A percentile compares a stretch with the other conserved stretches of the same genome.
Evolutionary conservation across 116 monocot genomes (phyloP).

Genomic region (Thalassia testudinum): DNA sequence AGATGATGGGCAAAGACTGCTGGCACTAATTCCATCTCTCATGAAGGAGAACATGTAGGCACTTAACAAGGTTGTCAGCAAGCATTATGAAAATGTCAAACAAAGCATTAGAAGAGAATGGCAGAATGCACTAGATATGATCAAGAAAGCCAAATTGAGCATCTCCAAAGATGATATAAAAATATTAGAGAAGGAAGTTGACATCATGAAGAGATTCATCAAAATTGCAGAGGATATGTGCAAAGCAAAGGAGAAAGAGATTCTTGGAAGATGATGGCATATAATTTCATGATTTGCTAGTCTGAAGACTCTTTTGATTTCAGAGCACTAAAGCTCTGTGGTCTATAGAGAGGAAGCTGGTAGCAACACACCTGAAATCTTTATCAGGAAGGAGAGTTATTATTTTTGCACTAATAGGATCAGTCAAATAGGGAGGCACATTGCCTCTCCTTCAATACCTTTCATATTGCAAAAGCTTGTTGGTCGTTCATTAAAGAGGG

Average conservation of each 20-base stretch:
- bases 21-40: constrained; percentile 67
- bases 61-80: constrained; percentile 67
- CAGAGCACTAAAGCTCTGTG: too few relatives aligned
- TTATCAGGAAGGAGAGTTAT: too few relatives aligned
- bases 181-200: constrained; percentile 90
- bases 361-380: too few relatives aligned
- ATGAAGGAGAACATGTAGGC: constrained; percentile 89
- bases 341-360: too few relatives aligned
- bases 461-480: too few relatives aligned
- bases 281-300: too few relatives aligned
- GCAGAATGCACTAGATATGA: constrained; percentile 87
- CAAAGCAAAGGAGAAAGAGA: constrained; percentile 93
- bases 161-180: constrained; percentile 59
- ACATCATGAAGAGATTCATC: constrained; percentile 67
- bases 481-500: too few relatives aligned
- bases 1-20: constrained; percentile 54
- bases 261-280: constrained; percentile 40
- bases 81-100: constrained; percentile 83
- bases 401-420: too few relatives aligned
- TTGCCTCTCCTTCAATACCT: too few relatives aligned
- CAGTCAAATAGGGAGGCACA: too few relatives aligned
- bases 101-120: constrained; percentile 91
- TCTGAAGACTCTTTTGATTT: too few relatives aligned
- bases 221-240: constrained; percentile 84
- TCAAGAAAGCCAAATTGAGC: constrained; percentile 55